A percentile compares a stretch with the other conserved stretches of the same genome.
phyloP scores from a whole-genome alignment of 805 yeast species.

The Spencermartinsiella europaea region DNA sequence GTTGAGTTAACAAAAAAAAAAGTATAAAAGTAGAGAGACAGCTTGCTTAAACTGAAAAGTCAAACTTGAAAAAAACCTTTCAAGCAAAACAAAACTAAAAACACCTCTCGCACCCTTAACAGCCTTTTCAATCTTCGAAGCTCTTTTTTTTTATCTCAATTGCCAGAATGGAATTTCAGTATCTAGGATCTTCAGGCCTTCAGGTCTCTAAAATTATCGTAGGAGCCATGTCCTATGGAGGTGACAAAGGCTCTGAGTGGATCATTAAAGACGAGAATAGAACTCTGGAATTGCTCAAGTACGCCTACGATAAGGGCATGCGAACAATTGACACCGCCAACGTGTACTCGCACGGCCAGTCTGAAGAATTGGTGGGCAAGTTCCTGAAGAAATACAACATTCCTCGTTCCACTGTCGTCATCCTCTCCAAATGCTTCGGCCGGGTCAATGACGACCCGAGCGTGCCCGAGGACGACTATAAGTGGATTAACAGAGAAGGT shows the following conservation, averaged over 20 bases:
- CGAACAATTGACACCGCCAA: constrained; percentile 45
- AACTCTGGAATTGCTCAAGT: constrained; percentile 41
- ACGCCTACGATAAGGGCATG: constrained; percentile 42
- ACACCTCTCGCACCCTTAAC: not conserved
- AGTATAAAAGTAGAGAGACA: not conserved
- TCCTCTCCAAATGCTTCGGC: constrained; percentile 42
- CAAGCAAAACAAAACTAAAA: not conserved
- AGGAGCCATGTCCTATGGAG: constrained; percentile 38
- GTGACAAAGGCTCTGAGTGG: constrained; percentile 38
- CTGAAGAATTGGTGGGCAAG: constrained; percentile 48
- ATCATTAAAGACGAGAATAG: constrained; percentile 42
- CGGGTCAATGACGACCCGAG: constrained; percentile 6
- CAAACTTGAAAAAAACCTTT: not conserved
- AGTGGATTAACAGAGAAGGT: constrained; percentile 35
- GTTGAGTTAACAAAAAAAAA: too few relatives aligned
- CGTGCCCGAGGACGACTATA: constrained; percentile 9
- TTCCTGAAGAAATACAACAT: constrained; percentile 48
- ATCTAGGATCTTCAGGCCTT: constrained; percentile 36
- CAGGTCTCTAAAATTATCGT: constrained; percentile 35
- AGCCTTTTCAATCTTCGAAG: too few relatives aligned
- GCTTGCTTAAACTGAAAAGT: not conserved
- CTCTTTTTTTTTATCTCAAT: too few relatives aligned
- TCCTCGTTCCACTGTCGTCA: constrained; percentile 51
- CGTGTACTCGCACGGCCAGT: constrained; percentile 42
- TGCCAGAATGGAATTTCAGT: constrained; percentile 18